Evolutionary conservation across 2,329 filamentous ascomycete genomes (phyloP), one percentile per base, ranked within the genome.

Genomic region (Fusarium pseudocircinatum): DNA sequence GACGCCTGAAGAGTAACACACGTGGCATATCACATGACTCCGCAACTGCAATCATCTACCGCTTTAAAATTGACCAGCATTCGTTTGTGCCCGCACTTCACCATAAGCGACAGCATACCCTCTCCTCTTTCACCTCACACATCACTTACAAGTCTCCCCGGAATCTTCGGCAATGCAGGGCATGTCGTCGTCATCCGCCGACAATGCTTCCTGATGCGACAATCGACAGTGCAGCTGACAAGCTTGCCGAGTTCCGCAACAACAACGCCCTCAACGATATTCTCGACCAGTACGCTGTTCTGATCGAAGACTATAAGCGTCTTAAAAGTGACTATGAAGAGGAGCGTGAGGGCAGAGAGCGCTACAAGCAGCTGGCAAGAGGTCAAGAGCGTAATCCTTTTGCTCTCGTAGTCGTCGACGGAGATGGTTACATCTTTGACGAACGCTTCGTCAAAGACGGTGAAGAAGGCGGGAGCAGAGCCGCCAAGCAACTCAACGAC

Each of bases 321-420:
- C 81, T 91, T 36, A 89, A 87, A 75, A 88, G 84, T 69, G 87
- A 90, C 68, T 89, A 87, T 60, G 88, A 90, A 70, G 86, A 90
- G 69, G 87, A 87, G 69, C 84, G 86, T 44, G 86, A 87, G 54
- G 80, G 83, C 0, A 81, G 87, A 7, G 87, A 89, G 67, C 85
- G 84, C 46, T 90, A 89, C 81, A 89, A 90, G 75, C 84, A 86
- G 73, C 78, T 87, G 62, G 85, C 85, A 10, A 82, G 83, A 58
- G 83, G 82, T 18, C 82, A 85, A 72, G 85, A 88, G 30, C 85
- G 86, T 26, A 88, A 88, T 68, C 86, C 89, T 0, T 92, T 91
- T 72, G 88, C 89, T 3, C 82, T 92, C 5, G 86, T 92, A 12
- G 81, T 92, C 1, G 81, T 92, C 18, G 90, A 92, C 63, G 90